phyloP scores from a whole-genome alignment of 2,329 filamentous ascomycete genomes.

The Ceratocystis ficicola region DNA sequence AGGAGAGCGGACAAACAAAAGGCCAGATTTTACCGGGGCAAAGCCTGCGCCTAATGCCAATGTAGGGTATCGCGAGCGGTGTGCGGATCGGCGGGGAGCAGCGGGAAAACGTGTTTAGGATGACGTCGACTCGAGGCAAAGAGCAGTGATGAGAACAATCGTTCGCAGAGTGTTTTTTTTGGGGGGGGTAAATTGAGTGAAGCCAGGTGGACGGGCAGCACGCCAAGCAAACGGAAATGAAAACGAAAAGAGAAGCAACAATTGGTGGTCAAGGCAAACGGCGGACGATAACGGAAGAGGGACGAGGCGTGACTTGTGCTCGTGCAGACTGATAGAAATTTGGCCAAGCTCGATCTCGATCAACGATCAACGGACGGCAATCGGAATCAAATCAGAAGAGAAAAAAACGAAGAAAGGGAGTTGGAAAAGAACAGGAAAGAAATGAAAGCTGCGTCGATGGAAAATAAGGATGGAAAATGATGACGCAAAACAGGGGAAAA shows the following conservation, averaged over 20 bases:
- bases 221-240: background rate
- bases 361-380: constrained; percentile 16
- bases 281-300: background rate
- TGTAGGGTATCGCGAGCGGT: background rate
- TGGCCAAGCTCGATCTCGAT: constrained; percentile 15
- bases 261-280: background rate
- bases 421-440: constrained; percentile 5
- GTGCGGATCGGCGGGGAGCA: background rate
- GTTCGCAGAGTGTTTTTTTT: background rate
- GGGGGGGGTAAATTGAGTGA: background rate
- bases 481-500: constrained; percentile 5
- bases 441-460: background rate
- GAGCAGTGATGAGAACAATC: background rate
- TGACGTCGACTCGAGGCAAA: constrained; percentile 15
- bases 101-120: background rate
- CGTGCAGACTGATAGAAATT: background rate
- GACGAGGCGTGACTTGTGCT: background rate
- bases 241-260: background rate
- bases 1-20: background rate
- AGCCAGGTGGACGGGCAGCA: background rate
- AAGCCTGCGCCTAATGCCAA: background rate
- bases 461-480: constrained; percentile 11
- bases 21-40: background rate
- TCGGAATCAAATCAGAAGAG: constrained; percentile 6
- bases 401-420: constrained; percentile 2